Conservation (phyloP, 1,284 basidiomycete genomes). For the Tilletia walkeri region DNA sequence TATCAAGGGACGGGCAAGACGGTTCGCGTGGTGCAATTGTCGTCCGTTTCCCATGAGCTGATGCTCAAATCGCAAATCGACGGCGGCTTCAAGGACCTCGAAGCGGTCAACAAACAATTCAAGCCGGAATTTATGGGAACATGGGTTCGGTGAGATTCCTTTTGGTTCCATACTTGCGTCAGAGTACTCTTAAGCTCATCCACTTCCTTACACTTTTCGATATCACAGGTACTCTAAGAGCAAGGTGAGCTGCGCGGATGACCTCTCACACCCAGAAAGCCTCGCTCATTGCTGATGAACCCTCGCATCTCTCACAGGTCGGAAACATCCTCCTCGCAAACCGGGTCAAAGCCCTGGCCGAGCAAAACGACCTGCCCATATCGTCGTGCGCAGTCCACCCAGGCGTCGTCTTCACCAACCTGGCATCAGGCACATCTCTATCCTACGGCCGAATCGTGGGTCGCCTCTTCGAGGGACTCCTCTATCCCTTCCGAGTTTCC, state of each 20-base stretch:
- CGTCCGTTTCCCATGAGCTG: conserved; percentile 29
- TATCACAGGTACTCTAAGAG: conserved; percentile 30
- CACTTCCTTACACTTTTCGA: neutral
- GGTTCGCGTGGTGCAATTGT: conserved; percentile 39
- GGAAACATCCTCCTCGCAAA: conserved; percentile 46
- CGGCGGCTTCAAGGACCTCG: conserved; percentile 33
- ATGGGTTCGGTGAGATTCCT: conserved; percentile 21
- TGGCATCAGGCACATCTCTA: conserved; percentile 23
- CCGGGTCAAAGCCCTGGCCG: conserved; percentile 26
- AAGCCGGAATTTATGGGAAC: conserved; percentile 35
- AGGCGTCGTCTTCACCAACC: conserved; percentile 29
- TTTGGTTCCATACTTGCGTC: neutral
- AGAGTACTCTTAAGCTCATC: neutral
- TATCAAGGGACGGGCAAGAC: conserved; percentile 25
- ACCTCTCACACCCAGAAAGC: no score
- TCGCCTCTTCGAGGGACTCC: conserved; percentile 16
- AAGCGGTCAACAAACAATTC: conserved; percentile 35
- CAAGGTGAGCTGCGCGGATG: conserved; percentile 21
- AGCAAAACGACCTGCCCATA: conserved; percentile 28
- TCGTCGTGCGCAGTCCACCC: conserved; percentile 34
- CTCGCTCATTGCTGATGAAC: no score
- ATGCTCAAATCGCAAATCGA: conserved; percentile 12
- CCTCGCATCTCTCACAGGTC: no score
- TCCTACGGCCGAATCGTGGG: conserved; percentile 33
- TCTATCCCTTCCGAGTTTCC: conserved; percentile 30